A percentile compares a stretch with the other conserved stretches of the same genome.
These are phyloP conservation scores for Trichophyton verrucosum DNA, from an alignment of 2,329 filamentous ascomycete genomes.

Conservation along the genomic window DNA sequence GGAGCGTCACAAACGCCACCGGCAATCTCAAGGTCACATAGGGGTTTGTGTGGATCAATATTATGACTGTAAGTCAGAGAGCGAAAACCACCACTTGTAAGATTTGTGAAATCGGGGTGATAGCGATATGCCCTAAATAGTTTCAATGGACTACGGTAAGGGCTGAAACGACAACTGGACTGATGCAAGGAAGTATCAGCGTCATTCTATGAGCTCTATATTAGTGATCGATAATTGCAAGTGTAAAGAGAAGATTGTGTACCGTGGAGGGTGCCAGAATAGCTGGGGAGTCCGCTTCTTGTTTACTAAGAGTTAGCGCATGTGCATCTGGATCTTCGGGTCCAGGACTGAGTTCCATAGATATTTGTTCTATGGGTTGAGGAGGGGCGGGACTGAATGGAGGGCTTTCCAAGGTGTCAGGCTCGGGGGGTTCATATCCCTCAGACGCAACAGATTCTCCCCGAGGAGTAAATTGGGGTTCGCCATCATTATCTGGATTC, in stretches of 20 bases:
- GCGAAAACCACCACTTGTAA: conserved; percentile 63
- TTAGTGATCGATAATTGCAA: background rate
- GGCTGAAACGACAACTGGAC: conserved; percentile 34
- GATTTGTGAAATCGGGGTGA: conserved; percentile 60
- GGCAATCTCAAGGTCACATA: conserved; percentile 66
- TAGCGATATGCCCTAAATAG: conserved; percentile 83
- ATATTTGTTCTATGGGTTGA: conserved; percentile 19
- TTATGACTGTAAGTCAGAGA: conserved; percentile 90
- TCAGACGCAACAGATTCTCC: conserved; percentile 34
- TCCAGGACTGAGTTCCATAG: conserved; percentile 16
- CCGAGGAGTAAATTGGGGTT: conserved; percentile 12
- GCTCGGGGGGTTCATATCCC: conserved; percentile 44
- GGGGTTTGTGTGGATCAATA: conserved; percentile 59
- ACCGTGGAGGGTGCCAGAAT: conserved; percentile 18
- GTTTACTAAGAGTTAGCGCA: conserved; percentile 23
- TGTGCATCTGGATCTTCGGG: conserved; percentile 18
- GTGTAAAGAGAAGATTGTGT: background rate
- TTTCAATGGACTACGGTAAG: conserved; percentile 73
- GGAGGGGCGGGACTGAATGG: conserved; percentile 33
- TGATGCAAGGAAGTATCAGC: conserved; percentile 14
- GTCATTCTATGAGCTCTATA: conserved; percentile 1
- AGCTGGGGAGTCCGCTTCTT: conserved; percentile 18
- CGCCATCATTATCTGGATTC: conserved; percentile 6
- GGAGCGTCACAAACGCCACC: conserved; percentile 61
- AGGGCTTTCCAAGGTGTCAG: conserved; percentile 27